Percentiles rank a stretch among this genome's conserved stretches.
Conservation (phyloP, 2,329 filamentous ascomycete species). For the Sclerotinia glacialis region DNA sequence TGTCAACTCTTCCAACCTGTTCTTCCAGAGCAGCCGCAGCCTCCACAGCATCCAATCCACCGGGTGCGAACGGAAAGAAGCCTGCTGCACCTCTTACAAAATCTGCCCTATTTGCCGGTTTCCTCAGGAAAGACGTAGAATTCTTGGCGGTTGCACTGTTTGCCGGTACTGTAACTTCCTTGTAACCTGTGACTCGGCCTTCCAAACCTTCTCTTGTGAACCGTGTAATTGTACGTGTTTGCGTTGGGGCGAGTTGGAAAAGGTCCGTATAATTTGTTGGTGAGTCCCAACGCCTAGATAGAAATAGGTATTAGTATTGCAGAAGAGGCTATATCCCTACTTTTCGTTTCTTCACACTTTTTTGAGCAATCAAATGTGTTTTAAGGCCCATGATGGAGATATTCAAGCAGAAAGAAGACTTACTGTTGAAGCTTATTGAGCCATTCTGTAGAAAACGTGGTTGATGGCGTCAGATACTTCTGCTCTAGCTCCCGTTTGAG, state of each 20-base stretch:
- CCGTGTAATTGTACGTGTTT: constrained; percentile 89
- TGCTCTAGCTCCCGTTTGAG: constrained; percentile 70
- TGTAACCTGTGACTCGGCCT: constrained; percentile 88
- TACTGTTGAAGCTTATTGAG: constrained; percentile 82
- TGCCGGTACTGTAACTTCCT: constrained; percentile 87
- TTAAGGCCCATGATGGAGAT: background rate
- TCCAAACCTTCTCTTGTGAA: constrained; percentile 90
- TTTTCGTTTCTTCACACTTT: background rate
- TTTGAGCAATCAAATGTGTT: background rate
- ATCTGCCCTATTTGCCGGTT: constrained; percentile 81
- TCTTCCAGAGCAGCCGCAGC: constrained; percentile 82
- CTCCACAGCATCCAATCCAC: constrained; percentile 82
- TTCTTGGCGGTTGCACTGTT: constrained; percentile 91
- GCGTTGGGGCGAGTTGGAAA: constrained; percentile 83
- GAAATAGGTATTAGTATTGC: constrained; percentile 23
- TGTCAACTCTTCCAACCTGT: constrained; percentile 58
- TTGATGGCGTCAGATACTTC: constrained; percentile 75
- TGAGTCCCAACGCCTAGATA: constrained; percentile 68
- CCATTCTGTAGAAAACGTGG: constrained; percentile 79
- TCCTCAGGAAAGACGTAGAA: constrained; percentile 82
- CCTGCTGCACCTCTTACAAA: constrained; percentile 91
- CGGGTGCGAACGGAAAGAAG: constrained; percentile 91
- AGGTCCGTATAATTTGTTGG: constrained; percentile 78
- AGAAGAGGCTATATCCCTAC: background rate
- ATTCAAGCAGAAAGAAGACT: constrained; percentile 26